Percentiles rank a stretch among this genome's conserved stretches.
Evolutionary conservation across 108 stramenopile genomes (phyloP).

Genomic region (Licmophora abbreviata): DNA sequence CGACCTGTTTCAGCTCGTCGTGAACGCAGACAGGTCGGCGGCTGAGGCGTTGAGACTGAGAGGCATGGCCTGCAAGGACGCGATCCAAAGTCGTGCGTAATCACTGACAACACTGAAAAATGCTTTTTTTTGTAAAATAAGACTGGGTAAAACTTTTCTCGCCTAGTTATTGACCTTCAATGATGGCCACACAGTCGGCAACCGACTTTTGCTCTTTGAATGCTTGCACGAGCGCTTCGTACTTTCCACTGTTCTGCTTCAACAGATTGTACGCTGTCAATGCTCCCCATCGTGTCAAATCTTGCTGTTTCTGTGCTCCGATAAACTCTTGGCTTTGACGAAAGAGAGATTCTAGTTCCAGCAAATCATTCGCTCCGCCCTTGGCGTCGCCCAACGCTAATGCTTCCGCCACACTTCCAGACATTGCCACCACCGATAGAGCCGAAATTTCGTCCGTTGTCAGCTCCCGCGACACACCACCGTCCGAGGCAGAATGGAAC

Average conservation of each 20-base stretch:
- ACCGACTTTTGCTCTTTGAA: slow-evolving; percentile 53
- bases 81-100: neutral
- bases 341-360: slow-evolving; percentile 63
- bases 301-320: slow-evolving; percentile 82
- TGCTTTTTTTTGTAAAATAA: neutral
- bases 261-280: slow-evolving; percentile 50
- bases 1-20: neutral
- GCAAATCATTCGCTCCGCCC: slow-evolving; percentile 65
- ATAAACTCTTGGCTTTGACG: slow-evolving; percentile 58
- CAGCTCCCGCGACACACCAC: slow-evolving; percentile 28
- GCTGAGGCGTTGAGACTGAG: neutral
- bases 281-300: slow-evolving; percentile 84
- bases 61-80: neutral
- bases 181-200: slow-evolving; percentile 60
- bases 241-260: slow-evolving; percentile 41
- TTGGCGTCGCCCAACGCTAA: slow-evolving; percentile 49
- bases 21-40: neutral
- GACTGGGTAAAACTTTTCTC: neutral
- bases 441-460: slow-evolving; percentile 50
- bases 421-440: slow-evolving; percentile 69
- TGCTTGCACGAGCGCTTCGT: slow-evolving; percentile 57
- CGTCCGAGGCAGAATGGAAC: slow-evolving; percentile 39
- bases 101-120: slow-evolving; percentile 2
- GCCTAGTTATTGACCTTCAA: slow-evolving; percentile 16
- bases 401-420: slow-evolving; percentile 76